These are phyloP conservation scores for Yamadazyma conglobata DNA, from an alignment of 1,139 yeast species.

Conservation along the genomic window DNA sequence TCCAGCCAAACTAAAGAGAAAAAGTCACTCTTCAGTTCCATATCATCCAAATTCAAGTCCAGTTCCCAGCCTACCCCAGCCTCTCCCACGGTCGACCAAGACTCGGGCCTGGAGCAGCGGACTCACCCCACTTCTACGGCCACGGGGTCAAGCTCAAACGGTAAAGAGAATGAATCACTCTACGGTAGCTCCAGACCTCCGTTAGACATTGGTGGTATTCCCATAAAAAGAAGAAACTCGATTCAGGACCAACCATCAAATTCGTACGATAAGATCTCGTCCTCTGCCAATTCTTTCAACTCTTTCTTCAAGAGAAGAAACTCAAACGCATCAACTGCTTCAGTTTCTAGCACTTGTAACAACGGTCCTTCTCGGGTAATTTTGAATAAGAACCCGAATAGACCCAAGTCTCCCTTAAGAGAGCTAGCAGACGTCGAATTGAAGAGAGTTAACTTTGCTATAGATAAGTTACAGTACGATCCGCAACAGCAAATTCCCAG, in stretches of 20 bases:
- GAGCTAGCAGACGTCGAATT: conserved; percentile 38
- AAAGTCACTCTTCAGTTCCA: conserved; percentile 45
- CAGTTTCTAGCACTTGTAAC: conserved; percentile 13
- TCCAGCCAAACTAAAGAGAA: conserved; percentile 20
- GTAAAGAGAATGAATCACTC: conserved; percentile 7
- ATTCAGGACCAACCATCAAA: conserved; percentile 6
- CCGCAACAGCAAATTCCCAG: conserved; percentile 97
- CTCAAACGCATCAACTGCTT: conserved; percentile 12
- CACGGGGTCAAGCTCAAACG: conserved; percentile 4
- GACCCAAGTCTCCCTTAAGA: conserved; percentile 33
- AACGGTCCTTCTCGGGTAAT: conserved; percentile 25
- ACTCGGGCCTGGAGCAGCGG: not conserved
- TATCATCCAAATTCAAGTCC: conserved; percentile 54
- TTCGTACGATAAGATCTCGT: conserved; percentile 10
- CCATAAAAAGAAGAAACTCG: conserved; percentile 13
- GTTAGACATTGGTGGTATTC: conserved; percentile 14
- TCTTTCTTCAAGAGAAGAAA: conserved; percentile 17
- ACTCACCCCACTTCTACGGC: conserved; percentile 10
- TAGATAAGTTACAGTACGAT: conserved; percentile 64
- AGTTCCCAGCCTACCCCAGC: too few species aligned
- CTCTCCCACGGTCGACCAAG: conserved; percentile 1
- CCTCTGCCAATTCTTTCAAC: conserved; percentile 12
- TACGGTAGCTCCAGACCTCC: conserved; percentile 13
- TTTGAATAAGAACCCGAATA: conserved; percentile 45
- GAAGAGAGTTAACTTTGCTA: conserved; percentile 71